Base-by-base conservation (phyloP, 306 rosid genomes). In the Mimosa pudica region DNA sequence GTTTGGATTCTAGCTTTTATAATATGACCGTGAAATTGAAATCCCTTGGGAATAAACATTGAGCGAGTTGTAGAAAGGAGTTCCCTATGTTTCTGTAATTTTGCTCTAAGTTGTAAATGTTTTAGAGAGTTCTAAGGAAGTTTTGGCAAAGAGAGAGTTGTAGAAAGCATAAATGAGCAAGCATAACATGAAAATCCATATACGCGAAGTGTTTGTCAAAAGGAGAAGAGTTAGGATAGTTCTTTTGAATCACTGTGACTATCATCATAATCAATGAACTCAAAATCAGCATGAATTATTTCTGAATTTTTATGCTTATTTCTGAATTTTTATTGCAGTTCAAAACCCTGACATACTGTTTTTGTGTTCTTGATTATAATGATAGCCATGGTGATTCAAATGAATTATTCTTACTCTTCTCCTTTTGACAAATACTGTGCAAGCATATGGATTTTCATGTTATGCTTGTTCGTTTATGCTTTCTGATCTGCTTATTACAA, bases 11-110 rank as follows among this genome's bases (percentile, higher is more conserved):
- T 95, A 0, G 76, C 48, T 84, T 92, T 94, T 79, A 94, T 69
- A 65, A 92, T 81, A 51, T 85, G 88, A 81, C 92, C 92, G 33
- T 94, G 98, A 75, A 92, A 85, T 48, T 94, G 97, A 4, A 91
- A 84, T 10, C 97, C 98, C 78, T 88, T 89, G 1, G 84, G 82
- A 73, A 91, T 84, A 3, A 91, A 82, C 71, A 91, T 82, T 4
- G 97, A 80, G 69, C 70, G 91, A 61, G 97, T 91, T 6, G 85
- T 65, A 55, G 90, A 82, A 24, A 94, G 91, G 61, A 82, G 83
- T 74, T 77, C 73, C 84, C 92, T 8, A 91, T 54, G 63, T 82
- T 82, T 30, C 83, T 71, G 92, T 75, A 87, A 73, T 82, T 81
- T 49, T 61, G 82, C 32, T 85, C 87, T 32, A 75, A 78, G 83